Evolutionary conservation across 2,329 filamentous ascomycete species (phyloP).

Genomic region (Cercospora sp.): DNA sequence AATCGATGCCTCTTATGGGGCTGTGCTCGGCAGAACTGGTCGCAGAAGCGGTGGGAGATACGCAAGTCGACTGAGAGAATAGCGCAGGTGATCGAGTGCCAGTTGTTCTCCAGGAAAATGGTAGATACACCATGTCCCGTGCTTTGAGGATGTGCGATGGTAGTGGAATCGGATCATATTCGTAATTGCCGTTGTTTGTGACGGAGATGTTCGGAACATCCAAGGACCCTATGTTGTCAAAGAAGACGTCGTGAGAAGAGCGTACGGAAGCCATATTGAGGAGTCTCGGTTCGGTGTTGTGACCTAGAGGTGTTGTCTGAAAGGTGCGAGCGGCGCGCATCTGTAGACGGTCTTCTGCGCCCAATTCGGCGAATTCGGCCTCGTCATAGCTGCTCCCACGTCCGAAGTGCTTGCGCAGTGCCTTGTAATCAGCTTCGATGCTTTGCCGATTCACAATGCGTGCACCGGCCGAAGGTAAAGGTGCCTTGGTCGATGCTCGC

Average conservation of each 20-base stretch:
- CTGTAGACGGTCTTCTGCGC: background rate
- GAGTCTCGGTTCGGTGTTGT: background rate
- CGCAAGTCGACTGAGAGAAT: slow-evolving; percentile 19
- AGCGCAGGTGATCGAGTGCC: slow-evolving; percentile 15
- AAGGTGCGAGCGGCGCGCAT: slow-evolving; percentile 5
- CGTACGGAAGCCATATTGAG: background rate
- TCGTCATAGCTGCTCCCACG: slow-evolving; percentile 1
- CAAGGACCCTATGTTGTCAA: background rate
- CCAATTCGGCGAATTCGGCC: slow-evolving; percentile 5
- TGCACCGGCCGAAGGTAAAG: slow-evolving; percentile 28
- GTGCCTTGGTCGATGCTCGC: background rate
- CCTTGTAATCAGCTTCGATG: slow-evolving; percentile 18
- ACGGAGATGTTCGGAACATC: background rate
- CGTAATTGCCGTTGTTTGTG: background rate
- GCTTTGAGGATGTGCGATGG: slow-evolving; percentile 22
- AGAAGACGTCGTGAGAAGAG: background rate
- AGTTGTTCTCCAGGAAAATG: background rate
- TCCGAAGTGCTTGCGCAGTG: slow-evolving; percentile 14
- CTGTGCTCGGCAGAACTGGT: background rate
- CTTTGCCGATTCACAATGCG: slow-evolving; percentile 26
- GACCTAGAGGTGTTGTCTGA: slow-evolving; percentile 9
- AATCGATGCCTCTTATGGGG: background rate
- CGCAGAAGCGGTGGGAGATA: slow-evolving; percentile 3
- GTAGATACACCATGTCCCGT: slow-evolving; percentile 12
- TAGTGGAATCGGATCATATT: slow-evolving; percentile 12